Conservation (phyloP, 83 land plant genomes). For the Diphasiastrum complanatum region DNA sequence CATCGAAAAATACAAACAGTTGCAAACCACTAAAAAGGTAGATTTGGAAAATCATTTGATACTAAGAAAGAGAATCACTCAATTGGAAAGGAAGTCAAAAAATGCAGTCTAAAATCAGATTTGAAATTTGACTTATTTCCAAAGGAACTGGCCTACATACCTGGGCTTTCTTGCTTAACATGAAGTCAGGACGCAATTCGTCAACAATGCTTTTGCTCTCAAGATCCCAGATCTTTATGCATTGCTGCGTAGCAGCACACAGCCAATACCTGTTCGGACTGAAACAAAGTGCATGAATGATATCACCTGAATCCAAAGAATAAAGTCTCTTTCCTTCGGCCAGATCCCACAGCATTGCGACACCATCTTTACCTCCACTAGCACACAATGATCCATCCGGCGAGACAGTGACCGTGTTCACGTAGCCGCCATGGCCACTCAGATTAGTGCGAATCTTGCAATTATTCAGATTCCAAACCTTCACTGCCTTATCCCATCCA, state of each 20-base stretch:
- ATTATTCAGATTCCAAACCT: constrained; percentile 86
- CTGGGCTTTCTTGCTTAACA: constrained; percentile 32
- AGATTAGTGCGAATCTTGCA: constrained; percentile 62
- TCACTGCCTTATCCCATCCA: constrained; percentile 79
- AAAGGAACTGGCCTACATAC: background rate
- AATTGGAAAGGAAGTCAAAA: background rate
- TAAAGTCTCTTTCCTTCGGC: constrained; percentile 77
- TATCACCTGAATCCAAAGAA: constrained; percentile 67
- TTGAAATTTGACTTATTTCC: too few species aligned
- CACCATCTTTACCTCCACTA: constrained; percentile 83
- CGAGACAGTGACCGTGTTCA: constrained; percentile 78
- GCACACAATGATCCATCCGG: constrained; percentile 92
- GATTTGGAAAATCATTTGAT: background rate
- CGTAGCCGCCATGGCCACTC: constrained; percentile 65
- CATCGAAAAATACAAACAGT: too few species aligned
- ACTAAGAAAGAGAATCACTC: background rate
- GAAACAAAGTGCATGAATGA: constrained; percentile 73
- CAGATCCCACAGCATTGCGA: constrained; percentile 81
- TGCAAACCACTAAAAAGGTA: too few species aligned
- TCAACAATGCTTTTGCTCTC: constrained; percentile 79
- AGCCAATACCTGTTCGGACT: constrained; percentile 96
- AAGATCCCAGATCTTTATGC: constrained; percentile 83
- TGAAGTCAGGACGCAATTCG: constrained; percentile 61
- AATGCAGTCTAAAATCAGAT: too few species aligned
- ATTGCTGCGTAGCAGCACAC: constrained; percentile 76